A percentile compares a stretch with the other conserved stretches of the same genome.
These are phyloP conservation scores for Paracamarosporium sp. DNA, from an alignment of 2,329 filamentous ascomycete species.

Conservation along the genomic window DNA sequence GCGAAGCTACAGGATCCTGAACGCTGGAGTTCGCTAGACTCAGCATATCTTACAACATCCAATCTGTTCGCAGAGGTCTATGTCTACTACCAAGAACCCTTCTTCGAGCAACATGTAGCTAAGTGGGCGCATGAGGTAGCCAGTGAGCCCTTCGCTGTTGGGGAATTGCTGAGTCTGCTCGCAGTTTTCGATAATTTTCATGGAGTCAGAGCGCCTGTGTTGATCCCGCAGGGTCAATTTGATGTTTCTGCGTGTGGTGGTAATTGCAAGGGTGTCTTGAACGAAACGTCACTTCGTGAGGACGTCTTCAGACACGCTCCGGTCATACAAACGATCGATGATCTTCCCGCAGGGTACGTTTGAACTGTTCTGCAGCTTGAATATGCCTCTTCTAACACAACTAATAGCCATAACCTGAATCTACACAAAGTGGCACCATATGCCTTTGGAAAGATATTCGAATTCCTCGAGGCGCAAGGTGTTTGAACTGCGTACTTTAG, in stretches of 20 bases:
- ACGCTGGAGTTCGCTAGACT: constrained; percentile 8
- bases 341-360: constrained; percentile 11
- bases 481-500: too few species aligned
- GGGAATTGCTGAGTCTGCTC: constrained; percentile 1
- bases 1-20: constrained; percentile 6
- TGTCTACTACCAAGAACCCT: constrained; percentile 6
- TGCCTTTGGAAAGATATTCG: background rate
- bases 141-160: constrained; percentile 9
- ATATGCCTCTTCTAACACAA: too few species aligned
- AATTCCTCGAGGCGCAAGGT: background rate
- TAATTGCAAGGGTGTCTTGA: background rate
- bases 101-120: constrained; percentile 4
- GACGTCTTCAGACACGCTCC: background rate
- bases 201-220: constrained; percentile 1
- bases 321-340: background rate
- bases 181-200: background rate
- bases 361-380: constrained; percentile 10
- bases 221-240: background rate
- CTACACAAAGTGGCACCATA: background rate
- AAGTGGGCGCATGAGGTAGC: background rate
- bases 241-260: constrained; percentile 4
- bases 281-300: background rate
- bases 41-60: constrained; percentile 3
- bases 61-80: constrained; percentile 6
- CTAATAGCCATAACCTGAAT: background rate